These are phyloP conservation scores for Miscanthus lutarioriparius DNA, from an alignment of 176 grass and related monocot genomes.

Conservation along the genomic window DNA sequence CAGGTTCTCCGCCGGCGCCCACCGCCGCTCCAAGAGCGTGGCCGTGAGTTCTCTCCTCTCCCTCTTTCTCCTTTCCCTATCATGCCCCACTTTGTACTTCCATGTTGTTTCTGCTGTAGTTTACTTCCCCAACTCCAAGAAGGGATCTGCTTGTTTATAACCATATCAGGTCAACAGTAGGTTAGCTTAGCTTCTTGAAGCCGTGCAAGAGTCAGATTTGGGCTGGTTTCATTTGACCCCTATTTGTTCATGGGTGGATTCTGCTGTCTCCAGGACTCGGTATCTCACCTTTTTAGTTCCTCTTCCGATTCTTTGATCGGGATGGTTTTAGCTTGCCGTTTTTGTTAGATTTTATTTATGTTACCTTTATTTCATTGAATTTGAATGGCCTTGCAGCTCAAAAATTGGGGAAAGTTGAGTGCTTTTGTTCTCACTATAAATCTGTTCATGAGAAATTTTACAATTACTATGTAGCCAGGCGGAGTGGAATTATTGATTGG, in stretches of 20 bases:
- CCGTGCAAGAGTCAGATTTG: constrained; percentile 23
- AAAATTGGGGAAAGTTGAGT: constrained; percentile 1
- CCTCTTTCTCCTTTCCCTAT: constrained; percentile 11
- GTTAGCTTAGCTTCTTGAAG: constrained; percentile 21
- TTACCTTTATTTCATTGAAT: not conserved
- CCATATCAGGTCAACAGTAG: constrained; percentile 19
- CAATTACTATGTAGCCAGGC: not conserved
- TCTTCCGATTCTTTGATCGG: constrained; percentile 25
- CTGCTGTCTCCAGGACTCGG: constrained; percentile 35
- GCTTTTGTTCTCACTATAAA: not conserved
- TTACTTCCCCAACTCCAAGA: constrained; percentile 52
- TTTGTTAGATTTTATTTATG: not conserved
- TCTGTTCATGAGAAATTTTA: not conserved
- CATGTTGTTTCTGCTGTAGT: constrained; percentile 30
- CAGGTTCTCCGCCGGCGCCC: constrained; percentile 53
- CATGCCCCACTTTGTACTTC: constrained; percentile 10
- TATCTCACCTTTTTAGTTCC: constrained; percentile 22
- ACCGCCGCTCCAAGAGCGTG: constrained; percentile 80
- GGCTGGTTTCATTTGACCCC: constrained; percentile 8
- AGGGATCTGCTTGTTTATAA: constrained; percentile 43
- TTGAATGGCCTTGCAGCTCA: not conserved
- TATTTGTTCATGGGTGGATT: constrained; percentile 38
- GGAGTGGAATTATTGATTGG: not conserved
- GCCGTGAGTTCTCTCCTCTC: constrained; percentile 40
- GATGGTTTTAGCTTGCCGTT: not conserved